Evolutionary conservation across 805 yeast species (phyloP).

Genomic region (Kuraishia molischiana): DNA sequence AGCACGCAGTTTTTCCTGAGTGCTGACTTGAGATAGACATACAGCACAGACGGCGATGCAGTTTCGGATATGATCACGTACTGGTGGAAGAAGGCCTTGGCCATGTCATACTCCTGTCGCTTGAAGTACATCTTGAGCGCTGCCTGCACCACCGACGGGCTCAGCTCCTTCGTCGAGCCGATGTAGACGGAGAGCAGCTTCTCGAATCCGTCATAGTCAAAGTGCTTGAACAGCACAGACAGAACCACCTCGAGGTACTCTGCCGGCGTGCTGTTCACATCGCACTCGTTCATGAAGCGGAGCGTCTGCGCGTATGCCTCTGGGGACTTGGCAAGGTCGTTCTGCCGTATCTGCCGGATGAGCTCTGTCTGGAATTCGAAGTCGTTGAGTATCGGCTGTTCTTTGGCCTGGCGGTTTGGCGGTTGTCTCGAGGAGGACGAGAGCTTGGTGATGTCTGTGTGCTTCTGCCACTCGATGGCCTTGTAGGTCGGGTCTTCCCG

Average conservation of each 20-base stretch:
- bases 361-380: not conserved
- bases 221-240: not conserved
- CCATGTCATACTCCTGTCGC: not conserved
- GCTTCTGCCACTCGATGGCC: not conserved
- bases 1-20: not conserved
- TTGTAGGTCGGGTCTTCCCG: not conserved
- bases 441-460: not conserved
- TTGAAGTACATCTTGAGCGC: slow-evolving; percentile 2
- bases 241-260: not conserved
- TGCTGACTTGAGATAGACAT: not conserved
- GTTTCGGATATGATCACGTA: not conserved
- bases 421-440: no score
- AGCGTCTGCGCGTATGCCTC: not conserved
- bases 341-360: not conserved
- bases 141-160: not conserved
- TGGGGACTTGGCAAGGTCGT: not conserved
- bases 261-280: not conserved
- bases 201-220: not conserved
- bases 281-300: not conserved
- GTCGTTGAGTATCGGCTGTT: not conserved
- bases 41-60: not conserved
- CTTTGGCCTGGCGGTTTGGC: no score
- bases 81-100: slow-evolving; percentile 3
- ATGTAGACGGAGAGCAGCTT: not conserved
- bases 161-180: not conserved